Percentiles rank a stretch among this genome's conserved stretches.
phyloP scores from a whole-genome alignment of 495 filamentous ascomycete species.

The Saxispiralis lemnorum region DNA sequence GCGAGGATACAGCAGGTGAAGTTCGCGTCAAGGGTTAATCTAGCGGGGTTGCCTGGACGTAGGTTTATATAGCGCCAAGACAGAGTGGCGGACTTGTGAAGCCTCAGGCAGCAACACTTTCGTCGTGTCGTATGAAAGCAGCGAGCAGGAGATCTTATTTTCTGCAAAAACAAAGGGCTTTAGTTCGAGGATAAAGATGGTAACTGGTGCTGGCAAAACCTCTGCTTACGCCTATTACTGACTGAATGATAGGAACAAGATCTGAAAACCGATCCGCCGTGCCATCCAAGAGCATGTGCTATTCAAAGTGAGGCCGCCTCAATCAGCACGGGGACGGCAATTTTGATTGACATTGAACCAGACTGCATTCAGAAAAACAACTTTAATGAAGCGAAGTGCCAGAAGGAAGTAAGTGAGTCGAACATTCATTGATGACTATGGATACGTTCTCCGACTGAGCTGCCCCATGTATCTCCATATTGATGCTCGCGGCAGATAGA shows the following conservation, averaged over 20 bases:
- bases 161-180: too few relatives aligned
- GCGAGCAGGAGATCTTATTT: too few relatives aligned
- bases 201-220: too few relatives aligned
- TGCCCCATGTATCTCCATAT: not conserved
- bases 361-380: conserved; percentile 70
- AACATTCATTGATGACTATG: not conserved
- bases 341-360: conserved; percentile 23
- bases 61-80: too few relatives aligned
- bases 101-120: too few relatives aligned
- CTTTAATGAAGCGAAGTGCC: conserved; percentile 78
- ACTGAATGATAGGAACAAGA: conserved; percentile 38
- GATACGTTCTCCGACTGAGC: not conserved
- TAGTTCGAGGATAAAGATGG: too few relatives aligned
- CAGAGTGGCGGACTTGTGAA: too few relatives aligned
- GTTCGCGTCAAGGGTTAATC: too few relatives aligned
- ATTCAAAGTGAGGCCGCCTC: conserved; percentile 52
- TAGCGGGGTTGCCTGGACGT: too few relatives aligned
- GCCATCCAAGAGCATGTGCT: conserved; percentile 77
- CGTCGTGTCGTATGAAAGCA: too few relatives aligned
- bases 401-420: conserved; percentile 26
- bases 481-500: conserved; percentile 41
- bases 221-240: too few relatives aligned
- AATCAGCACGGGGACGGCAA: conserved; percentile 3
- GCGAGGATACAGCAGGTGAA: too few relatives aligned
- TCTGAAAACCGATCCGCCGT: conserved; percentile 58